Evolutionary conservation across 169 alveolate species (phyloP).

Genomic region (Cryptosporidium sp.): DNA sequence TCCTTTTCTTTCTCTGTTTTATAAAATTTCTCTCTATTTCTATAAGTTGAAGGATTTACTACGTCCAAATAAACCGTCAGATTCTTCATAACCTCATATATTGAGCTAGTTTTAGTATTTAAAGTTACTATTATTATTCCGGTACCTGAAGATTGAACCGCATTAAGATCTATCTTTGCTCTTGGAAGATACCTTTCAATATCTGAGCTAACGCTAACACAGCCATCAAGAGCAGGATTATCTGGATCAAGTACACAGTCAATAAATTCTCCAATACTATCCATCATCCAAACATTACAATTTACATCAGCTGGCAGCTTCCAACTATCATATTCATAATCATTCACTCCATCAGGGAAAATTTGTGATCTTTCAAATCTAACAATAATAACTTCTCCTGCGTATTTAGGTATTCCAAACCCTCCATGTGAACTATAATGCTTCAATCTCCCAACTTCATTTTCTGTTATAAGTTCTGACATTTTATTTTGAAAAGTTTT

Average conservation of each 20-base stretch:
- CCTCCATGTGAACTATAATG: slow-evolving; percentile 22
- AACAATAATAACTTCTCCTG: slow-evolving; percentile 45
- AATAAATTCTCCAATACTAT: slow-evolving; percentile 58
- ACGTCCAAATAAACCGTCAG: slow-evolving; percentile 47
- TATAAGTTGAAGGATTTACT: slow-evolving; percentile 32
- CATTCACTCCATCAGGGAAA: not conserved
- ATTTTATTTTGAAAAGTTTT: not conserved
- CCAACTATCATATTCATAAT: not conserved
- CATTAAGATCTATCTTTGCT: slow-evolving; percentile 44
- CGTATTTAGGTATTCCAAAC: slow-evolving; percentile 55
- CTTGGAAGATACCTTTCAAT: slow-evolving; percentile 46
- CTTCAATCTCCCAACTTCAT: slow-evolving; percentile 45
- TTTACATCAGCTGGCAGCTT: slow-evolving; percentile 43
- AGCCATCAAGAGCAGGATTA: slow-evolving; percentile 39
- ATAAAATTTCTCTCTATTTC: slow-evolving; percentile 12
- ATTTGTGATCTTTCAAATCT: slow-evolving; percentile 17
- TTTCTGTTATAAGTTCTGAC: slow-evolving; percentile 46
- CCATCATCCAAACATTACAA: slow-evolving; percentile 69
- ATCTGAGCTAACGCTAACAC: slow-evolving; percentile 24
- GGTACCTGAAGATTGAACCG: slow-evolving; percentile 53
- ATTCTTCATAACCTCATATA: slow-evolving; percentile 31
- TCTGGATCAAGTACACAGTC: slow-evolving; percentile 35
- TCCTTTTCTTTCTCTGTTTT: slow-evolving; percentile 14
- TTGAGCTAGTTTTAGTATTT: slow-evolving; percentile 18
- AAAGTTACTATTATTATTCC: slow-evolving; percentile 52